These are phyloP conservation scores for Nemania bipapillata DNA, from an alignment of 2,329 filamentous ascomycete genomes.

Conservation along the genomic window DNA sequence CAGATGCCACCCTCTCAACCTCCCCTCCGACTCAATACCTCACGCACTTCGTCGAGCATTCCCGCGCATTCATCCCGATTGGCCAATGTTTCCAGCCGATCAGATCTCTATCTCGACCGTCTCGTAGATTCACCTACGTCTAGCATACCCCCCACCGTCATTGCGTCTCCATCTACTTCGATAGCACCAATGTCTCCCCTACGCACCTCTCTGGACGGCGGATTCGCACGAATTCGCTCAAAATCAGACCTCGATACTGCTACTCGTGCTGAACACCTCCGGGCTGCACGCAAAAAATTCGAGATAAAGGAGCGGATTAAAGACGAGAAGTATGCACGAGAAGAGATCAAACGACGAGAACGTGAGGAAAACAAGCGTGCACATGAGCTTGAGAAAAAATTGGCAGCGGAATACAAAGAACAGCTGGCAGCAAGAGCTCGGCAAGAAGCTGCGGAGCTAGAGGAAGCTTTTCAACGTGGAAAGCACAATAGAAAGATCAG, in stretches of 20 bases:
- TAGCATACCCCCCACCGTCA: slow-evolving; percentile 40
- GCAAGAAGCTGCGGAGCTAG: slow-evolving; percentile 52
- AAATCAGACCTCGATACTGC: slow-evolving; percentile 69
- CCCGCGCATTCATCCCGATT: slow-evolving; percentile 54
- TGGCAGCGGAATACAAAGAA: slow-evolving; percentile 59
- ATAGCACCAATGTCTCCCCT: slow-evolving; percentile 62
- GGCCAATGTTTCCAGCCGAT: slow-evolving; percentile 59
- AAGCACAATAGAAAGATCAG: slow-evolving; percentile 51
- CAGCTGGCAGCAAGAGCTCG: slow-evolving; percentile 56
- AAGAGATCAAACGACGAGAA: slow-evolving; percentile 68
- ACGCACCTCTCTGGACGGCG: slow-evolving; percentile 68
- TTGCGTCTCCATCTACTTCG: slow-evolving; percentile 53
- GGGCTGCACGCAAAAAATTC: slow-evolving; percentile 70
- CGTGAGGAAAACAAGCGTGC: slow-evolving; percentile 68
- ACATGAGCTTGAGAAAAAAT: slow-evolving; percentile 61
- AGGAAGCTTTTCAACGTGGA: slow-evolving; percentile 48
- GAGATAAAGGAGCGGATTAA: slow-evolving; percentile 70
- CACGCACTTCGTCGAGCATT: slow-evolving; percentile 49
- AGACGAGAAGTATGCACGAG: slow-evolving; percentile 70
- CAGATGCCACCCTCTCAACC: slow-evolving; percentile 38
- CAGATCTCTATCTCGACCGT: slow-evolving; percentile 60
- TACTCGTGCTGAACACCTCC: slow-evolving; percentile 66
- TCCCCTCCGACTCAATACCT: slow-evolving; percentile 55
- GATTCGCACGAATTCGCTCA: slow-evolving; percentile 67
- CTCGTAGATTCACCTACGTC: slow-evolving; percentile 53